These are phyloP conservation scores for Fraxinus cuspidata DNA, from an alignment of 257 asterid species.

Conservation along the genomic window DNA sequence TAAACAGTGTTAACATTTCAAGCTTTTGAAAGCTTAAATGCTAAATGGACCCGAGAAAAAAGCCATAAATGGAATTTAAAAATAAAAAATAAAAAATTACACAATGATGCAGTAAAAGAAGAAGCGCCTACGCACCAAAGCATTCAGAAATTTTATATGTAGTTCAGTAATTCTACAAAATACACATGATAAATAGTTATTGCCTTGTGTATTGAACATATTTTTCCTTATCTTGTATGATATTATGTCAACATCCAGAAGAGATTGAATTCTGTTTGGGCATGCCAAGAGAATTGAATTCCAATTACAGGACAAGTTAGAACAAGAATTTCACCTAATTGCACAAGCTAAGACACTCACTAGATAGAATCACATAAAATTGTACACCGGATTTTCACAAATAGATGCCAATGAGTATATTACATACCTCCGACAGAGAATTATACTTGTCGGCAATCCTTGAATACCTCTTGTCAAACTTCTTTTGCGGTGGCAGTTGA, in stretches of 20 bases:
- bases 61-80: not conserved
- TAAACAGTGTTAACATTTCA: slow-evolving; percentile 19
- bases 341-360: not conserved
- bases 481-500: slow-evolving; percentile 43
- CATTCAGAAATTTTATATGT: not conserved
- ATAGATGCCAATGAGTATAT: not conserved
- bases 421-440: slow-evolving; percentile 84
- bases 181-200: not conserved
- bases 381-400: too few relatives aligned
- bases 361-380: slow-evolving; percentile 2
- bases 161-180: not conserved
- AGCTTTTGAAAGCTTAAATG: not conserved
- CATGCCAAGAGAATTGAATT: not conserved
- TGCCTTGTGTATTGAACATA: not conserved
- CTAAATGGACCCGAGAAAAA: slow-evolving; percentile 1
- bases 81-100: not conserved
- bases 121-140: not conserved
- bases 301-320: not conserved
- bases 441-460: slow-evolving; percentile 84
- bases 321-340: not conserved
- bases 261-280: not conserved
- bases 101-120: not conserved
- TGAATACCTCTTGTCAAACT: slow-evolving; percentile 81
- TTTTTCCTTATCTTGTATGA: not conserved
- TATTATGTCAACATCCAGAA: not conserved